A percentile compares a stretch with the other conserved stretches of the same genome.
phyloP scores from a whole-genome alignment of 1,284 basidiomycete genomes.

The Pseudomicrostroma phylloplanum region DNA sequence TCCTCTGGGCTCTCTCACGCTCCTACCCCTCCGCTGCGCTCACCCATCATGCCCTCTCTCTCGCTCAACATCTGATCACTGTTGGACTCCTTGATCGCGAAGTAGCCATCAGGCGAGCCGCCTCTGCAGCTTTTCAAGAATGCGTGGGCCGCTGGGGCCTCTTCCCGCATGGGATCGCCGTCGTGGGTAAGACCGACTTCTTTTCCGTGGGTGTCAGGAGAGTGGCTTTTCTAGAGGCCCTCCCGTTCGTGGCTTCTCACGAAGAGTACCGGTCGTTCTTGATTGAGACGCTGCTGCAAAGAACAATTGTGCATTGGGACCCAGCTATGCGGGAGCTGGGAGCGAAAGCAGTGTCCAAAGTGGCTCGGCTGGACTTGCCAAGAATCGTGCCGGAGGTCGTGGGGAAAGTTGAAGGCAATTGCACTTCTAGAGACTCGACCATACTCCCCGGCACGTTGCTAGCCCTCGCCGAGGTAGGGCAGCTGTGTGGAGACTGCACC shows the following conservation, averaged over 20 bases:
- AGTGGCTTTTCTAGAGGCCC: conserved; percentile 75
- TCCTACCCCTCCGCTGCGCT: conserved; percentile 57
- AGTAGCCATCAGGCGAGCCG: conserved; percentile 87
- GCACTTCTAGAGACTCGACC: conserved; percentile 63
- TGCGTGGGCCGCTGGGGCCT: conserved; percentile 77
- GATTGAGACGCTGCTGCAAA: conserved; percentile 67
- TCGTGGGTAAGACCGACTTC: conserved; percentile 86
- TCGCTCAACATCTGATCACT: conserved; percentile 65
- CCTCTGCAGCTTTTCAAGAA: conserved; percentile 96
- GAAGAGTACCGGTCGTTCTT: conserved; percentile 66
- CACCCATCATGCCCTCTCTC: conserved; percentile 58
- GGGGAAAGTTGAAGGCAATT: conserved; percentile 44
- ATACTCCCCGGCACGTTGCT: conserved; percentile 78
- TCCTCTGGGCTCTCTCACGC: conserved; percentile 86
- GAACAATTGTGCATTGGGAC: conserved; percentile 86
- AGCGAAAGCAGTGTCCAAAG: conserved; percentile 66
- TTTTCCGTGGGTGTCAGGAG: conserved; percentile 80
- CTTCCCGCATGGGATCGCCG: conserved; percentile 88
- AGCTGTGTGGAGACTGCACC: conserved; percentile 44
- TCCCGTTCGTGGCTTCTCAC: conserved; percentile 72
- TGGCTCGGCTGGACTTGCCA: conserved; percentile 63
- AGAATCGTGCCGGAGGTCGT: conserved; percentile 13
- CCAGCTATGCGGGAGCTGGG: conserved; percentile 69
- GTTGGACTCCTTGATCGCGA: conserved; percentile 87
- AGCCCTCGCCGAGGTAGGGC: conserved; percentile 66